Conservation (phyloP, 1,284 basidiomycete genomes). For the Ganoderma resinaceum region DNA sequence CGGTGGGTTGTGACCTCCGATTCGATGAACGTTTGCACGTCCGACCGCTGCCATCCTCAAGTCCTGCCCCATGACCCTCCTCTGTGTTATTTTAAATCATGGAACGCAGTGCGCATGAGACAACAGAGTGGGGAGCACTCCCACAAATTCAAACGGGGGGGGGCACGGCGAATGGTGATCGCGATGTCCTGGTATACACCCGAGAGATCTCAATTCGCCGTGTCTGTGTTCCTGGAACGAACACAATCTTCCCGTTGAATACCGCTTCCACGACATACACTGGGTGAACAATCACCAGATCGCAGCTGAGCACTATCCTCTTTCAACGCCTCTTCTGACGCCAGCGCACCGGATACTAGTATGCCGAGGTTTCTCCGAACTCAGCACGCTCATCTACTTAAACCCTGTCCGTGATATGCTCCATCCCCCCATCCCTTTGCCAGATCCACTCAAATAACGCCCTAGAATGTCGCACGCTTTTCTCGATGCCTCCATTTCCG, state of each 20-base stretch:
- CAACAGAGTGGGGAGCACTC: not conserved
- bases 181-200: not conserved
- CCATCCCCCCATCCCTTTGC: not conserved
- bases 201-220: conserved; percentile 1
- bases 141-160: not conserved
- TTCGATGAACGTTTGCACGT: too few species aligned
- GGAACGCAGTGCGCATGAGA: not conserved
- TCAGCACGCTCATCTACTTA: conserved; percentile 14
- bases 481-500: conserved; percentile 57
- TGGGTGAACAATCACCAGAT: not conserved
- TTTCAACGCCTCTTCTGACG: not conserved
- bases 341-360: not conserved
- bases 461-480: conserved; percentile 53
- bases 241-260: not conserved
- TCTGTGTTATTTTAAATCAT: too few species aligned
- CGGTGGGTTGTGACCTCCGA: too few species aligned
- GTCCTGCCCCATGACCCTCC: not conserved
- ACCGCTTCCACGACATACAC: not conserved
- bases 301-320: not conserved
- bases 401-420: not conserved
- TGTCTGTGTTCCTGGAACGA: not conserved
- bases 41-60: not conserved
- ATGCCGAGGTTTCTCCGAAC: conserved; percentile 36
- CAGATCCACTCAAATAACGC: not conserved
- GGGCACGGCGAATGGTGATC: too few species aligned